These are phyloP conservation scores for Neonectria magnoliae DNA, from an alignment of 2,329 filamentous ascomycete genomes.

Conservation along the genomic window DNA sequence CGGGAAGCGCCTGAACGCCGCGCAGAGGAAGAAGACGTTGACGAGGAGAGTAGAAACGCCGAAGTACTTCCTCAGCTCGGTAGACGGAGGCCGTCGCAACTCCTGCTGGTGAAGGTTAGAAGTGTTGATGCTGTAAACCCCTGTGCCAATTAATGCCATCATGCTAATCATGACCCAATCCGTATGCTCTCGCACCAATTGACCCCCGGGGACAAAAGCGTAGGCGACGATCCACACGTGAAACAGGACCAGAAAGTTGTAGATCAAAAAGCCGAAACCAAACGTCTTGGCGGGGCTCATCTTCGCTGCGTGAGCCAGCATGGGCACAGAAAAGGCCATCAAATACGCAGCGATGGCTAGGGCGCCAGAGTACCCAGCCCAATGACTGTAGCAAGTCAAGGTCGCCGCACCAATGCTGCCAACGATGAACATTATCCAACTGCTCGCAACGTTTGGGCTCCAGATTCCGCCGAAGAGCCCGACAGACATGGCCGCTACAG, in stretches of 20 bases:
- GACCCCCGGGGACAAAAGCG: slow-evolving; percentile 95
- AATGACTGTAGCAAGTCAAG: slow-evolving; percentile 80
- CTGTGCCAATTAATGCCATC: slow-evolving; percentile 85
- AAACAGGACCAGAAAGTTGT: slow-evolving; percentile 95
- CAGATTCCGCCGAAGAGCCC: slow-evolving; percentile 82
- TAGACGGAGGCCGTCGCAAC: slow-evolving; percentile 43
- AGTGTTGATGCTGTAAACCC: slow-evolving; percentile 77
- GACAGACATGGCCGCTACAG: slow-evolving; percentile 84
- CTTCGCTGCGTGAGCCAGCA: slow-evolving; percentile 80
- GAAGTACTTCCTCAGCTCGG: slow-evolving; percentile 63
- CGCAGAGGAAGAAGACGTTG: slow-evolving; percentile 81
- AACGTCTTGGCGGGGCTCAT: slow-evolving; percentile 84
- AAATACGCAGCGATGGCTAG: slow-evolving; percentile 81
- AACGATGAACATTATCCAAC: slow-evolving; percentile 81
- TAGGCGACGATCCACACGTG: slow-evolving; percentile 99
- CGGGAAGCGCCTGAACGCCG: slow-evolving; percentile 91
- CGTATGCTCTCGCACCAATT: slow-evolving; percentile 90
- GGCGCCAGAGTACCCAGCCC: slow-evolving; percentile 90
- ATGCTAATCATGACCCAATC: slow-evolving; percentile 93
- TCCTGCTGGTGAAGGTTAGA: slow-evolving; percentile 56
- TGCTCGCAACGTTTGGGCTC: slow-evolving; percentile 74
- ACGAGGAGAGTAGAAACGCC: slow-evolving; percentile 72
- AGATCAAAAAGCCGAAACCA: slow-evolving; percentile 87
- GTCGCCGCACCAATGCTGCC: slow-evolving; percentile 83
- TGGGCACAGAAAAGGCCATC: slow-evolving; percentile 78